Evolutionary conservation across 352 stramenopile species (phyloP), one percentile per base, ranked within the genome.

Genomic region (Phytophthora sp.): DNA sequence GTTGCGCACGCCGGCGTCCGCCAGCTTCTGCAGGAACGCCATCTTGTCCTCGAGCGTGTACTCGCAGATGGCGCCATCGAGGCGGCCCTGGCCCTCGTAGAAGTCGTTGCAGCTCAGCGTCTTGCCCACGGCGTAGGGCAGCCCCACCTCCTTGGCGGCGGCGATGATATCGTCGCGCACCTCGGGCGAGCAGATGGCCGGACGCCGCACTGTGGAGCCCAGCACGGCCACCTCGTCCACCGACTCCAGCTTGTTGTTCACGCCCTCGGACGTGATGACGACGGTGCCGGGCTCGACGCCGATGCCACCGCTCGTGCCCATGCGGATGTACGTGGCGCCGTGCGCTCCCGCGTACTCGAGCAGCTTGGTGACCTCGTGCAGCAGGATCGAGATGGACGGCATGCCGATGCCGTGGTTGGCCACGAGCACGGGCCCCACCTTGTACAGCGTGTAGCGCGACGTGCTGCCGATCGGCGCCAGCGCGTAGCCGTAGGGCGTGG

Each of bases 51-150:
- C 84, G 17, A 75, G 50, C 11, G 82, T 87, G 70, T 87, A 92
- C 60, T 93, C 83, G 62, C 82, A 91, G 56, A 93, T 88, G 35
- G 86, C 84, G 28, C 86, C 86, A 30, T 95, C 86, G n/a, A 95
- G 68, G 15, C 86, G 86, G 30, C 86, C 86, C 51, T 95, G 86
- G 35, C 80, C 85, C 39, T 93, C 85, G 70, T 95, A 95, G 34
- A 95, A 95, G 64, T 92, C 86, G 66, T 95, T 87, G 72, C 82
- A 90, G 39, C 77, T 90, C 31, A 95, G 78, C 41, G 86, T 95
- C 73, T 95, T 95, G 56, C 86, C 84, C 38, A 89, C 69, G 4
- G 76, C 72, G 58, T 87, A 81, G n/a, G 78, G 77, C 31, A 91
- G 27, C 2, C 50, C 67, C 41, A 89, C 58, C 18, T 87, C 68